Base-by-base conservation (phyloP, 139 green algal species). In the Picochlorum sp. region DNA sequence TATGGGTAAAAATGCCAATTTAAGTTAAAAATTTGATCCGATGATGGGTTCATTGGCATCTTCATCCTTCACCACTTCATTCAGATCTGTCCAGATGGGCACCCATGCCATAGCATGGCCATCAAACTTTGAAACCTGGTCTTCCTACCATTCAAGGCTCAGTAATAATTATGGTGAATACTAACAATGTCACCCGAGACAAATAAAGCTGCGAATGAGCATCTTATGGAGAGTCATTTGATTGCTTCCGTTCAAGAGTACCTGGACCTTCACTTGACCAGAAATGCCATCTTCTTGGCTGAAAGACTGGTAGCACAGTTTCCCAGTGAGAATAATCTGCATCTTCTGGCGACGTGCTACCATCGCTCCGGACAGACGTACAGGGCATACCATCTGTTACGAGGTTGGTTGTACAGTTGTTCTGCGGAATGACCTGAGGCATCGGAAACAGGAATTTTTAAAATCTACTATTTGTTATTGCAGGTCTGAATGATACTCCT, bases 301-400 rank as follows among this genome's bases (percentile, higher is more conserved):
- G 90, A 97, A 57, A 77, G 90, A 9, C 78, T 97, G 6, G 75
- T 89, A 8, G 88, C 90, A 20, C 61, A 79, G 5, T 77, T 70
- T 49, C 65, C 74, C 0, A 84, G 60, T 9, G 86, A 95, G 77
- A 82, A 87, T 26, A 90, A 97, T 68, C 67, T 79, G n/a, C 72
- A 82, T 18, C 74, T 96, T 18, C 78, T 96, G 45, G 87, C 87
- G 4, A 83, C 79, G 2, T 96, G 88, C 68, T 92, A 95, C 73
- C 77, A 82, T 59, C 77, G 86, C 37, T 79, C 71, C 28, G 78
- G 90, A 56, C 82, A 96, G 65, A 67, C 78, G 3, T 85, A 90
- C 55, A 60, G 86, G 4, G 85, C 85, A 3, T 91, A 90, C 65
- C 77, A 85, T 24, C 30, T 94, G 37, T 72, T 97, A 2, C 77